Evolutionary conservation across 495 filamentous ascomycete species (phyloP), one percentile per base, ranked within the genome.

Genomic region (Lepraria neglecta): DNA sequence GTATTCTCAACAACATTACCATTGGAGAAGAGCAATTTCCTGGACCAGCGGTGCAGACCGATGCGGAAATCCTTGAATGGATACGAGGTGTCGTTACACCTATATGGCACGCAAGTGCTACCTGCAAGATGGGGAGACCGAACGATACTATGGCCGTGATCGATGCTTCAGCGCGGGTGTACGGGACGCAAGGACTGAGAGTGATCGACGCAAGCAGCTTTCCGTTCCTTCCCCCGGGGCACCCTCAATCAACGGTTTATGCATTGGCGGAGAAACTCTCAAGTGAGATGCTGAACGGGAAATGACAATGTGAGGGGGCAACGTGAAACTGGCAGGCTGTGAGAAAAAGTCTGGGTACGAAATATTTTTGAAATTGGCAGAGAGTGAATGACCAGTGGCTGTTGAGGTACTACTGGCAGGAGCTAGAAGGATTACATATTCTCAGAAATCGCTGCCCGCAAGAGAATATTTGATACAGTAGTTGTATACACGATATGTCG

Each of bases 151-250:
- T 77, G 38, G 79, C 78, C 7, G 82, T 75, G 7, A 82, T 88
- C 30, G 83, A 88, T 63, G 73, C 43, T 0, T 64, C 74, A 4
- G 84, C 86, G 60, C 73, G 75, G 33, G 75, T 88, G 0, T 67
- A 75, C 6, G 86, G 84, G 0, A 65, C 86, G 21, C 71, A 82
- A 47, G 71, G 73, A 0, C 69, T 89, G 62, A 77, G 86, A 11
- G 76, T 88, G 5, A 83, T 78, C 3, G 86, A 89, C 74, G 81
- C 84, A 73, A 86, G 83, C 64, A 79, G 85, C 50, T 74, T 86
- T 27, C 86, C 85, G 6, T 66, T 87, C n/a, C 59, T 86, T 60
- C 71, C 75, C 6, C 80, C 83, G 7, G 81, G 81, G 0, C 80
- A 84, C 69, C 84, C 82, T 12, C 73, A 78, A 65, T 70, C 77